Evolutionary conservation across 106 monocot species (phyloP).

Genomic region (Alisma plantagoaquatica): DNA sequence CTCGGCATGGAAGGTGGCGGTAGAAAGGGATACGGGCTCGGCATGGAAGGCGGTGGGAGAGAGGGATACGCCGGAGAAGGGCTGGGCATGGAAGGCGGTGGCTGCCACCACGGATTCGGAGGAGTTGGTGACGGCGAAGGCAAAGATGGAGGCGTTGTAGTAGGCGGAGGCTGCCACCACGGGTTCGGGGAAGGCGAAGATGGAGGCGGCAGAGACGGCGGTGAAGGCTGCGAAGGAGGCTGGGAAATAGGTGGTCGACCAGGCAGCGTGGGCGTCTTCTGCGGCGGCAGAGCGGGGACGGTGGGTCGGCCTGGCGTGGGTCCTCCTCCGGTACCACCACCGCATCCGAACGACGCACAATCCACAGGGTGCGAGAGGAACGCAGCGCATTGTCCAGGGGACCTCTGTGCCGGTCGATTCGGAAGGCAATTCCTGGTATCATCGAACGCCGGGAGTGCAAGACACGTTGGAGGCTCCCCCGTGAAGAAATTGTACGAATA

Average conservation of each 20-base stretch:
- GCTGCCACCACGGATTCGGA: not conserved
- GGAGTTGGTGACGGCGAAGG: not conserved
- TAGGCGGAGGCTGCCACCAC: not conserved
- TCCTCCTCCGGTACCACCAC: not conserved
- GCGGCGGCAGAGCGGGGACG: not conserved
- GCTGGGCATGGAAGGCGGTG: not conserved
- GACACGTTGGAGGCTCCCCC: constrained; percentile 21
- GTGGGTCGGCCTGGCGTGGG: not conserved
- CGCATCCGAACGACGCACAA: constrained; percentile 28
- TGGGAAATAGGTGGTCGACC: not conserved
- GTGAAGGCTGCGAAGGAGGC: not conserved
- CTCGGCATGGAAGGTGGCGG: not conserved
- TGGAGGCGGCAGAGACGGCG: not conserved
- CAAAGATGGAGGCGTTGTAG: not conserved
- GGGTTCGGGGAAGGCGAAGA: not conserved
- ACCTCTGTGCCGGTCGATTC: constrained; percentile 17
- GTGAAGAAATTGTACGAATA: constrained; percentile 60
- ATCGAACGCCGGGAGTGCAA: constrained; percentile 5
- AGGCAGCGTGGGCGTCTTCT: not conserved
- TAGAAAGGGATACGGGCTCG: not conserved
- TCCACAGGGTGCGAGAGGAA: constrained; percentile 25
- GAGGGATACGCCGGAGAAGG: not conserved
- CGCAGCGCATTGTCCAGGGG: constrained; percentile 17
- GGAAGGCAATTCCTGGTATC: constrained; percentile 46
- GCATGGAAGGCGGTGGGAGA: not conserved